Evolutionary conservation across 2,329 filamentous ascomycete species (phyloP), one percentile per base, ranked within the genome.

Genomic region (Exophiala phaeomuriformis): DNA sequence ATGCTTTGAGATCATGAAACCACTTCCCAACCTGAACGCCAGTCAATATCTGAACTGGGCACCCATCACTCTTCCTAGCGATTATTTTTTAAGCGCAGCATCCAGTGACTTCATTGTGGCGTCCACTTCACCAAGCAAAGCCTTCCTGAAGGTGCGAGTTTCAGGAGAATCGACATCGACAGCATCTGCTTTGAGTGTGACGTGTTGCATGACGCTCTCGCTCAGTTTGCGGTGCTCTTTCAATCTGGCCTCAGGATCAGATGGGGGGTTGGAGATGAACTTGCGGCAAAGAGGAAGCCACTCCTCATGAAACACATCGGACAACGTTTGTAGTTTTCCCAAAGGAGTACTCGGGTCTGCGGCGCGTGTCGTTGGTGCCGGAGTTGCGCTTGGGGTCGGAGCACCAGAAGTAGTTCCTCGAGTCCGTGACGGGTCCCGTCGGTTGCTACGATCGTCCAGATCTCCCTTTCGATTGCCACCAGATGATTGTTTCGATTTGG

Each of bases 131-230:
- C 65, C 69, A 40, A 75, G 69, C 36, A 76, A 62, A 4, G 66
- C 67, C 53, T 67, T 72, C 60, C 67, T 67, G 59, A 83, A 80
- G 41, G 75, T 66, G 5, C 75, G 71, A 47, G 77, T 66, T 4
- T 83, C 75, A 56, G 82, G 79, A 4, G 77, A 68, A 63, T 94
- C 88, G 2, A 75, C 73, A 60, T 93, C 85, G 8, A 96, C 72
- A 4, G 86, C 81, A 63, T 90, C 85, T 3, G 94, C 69, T 77
- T 74, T 74, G 52, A 76, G 53, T 45, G 73, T 63, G 10, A 75
- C 64, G 59, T 75, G 71, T 12, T 65, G 63, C 61, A 75, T 55
- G 7, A 74, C 69, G 1, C 67, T 72, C 63, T 75, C 73, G 50
- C 65, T 69, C 42, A 76, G 59, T 48, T 69, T 72, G 53, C 67